A percentile compares a stretch with the other conserved stretches of the same genome.
Conservation (phyloP, 441 rosid genomes). For the Syzygium syzygioides region DNA sequence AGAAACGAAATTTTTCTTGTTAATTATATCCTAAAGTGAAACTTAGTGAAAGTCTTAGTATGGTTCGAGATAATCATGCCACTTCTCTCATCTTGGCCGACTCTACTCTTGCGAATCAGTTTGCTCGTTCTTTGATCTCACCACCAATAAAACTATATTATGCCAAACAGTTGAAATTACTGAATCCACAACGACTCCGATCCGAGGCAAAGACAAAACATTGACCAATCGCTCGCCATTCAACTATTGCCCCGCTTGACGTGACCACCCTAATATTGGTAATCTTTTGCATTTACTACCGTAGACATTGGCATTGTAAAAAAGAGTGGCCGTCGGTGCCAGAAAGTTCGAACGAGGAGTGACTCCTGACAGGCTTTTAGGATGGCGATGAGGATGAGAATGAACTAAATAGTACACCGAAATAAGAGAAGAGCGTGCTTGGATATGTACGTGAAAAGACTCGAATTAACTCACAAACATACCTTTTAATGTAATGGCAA, state of each 20-base stretch:
- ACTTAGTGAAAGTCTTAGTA: not conserved
- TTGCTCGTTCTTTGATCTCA: not conserved
- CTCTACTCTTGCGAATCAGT: not conserved
- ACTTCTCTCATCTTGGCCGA: not conserved
- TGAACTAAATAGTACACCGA: too few relatives aligned
- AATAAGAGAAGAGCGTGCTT: too few relatives aligned
- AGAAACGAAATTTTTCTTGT: not conserved
- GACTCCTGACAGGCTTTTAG: too few relatives aligned
- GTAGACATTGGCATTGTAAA: too few relatives aligned
- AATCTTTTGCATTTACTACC: too few relatives aligned
- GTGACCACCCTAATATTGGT: fast-evolving
- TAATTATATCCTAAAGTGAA: not conserved
- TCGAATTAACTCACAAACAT: too few relatives aligned
- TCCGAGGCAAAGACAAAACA: not conserved
- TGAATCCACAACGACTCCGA: not conserved
- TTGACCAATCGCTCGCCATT: not conserved
- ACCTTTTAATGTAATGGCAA: too few relatives aligned
- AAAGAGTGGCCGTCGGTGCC: fast-evolving
- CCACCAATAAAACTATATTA: not conserved
- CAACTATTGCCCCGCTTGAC: not conserved
- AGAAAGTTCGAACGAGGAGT: too few relatives aligned
- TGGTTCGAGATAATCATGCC: not conserved
- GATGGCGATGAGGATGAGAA: too few relatives aligned
- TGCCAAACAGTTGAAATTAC: fast-evolving
- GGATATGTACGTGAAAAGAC: too few relatives aligned